Evolutionary conservation across 208 protist species (phyloP).

Genomic region (Hexamita inflata): DNA sequence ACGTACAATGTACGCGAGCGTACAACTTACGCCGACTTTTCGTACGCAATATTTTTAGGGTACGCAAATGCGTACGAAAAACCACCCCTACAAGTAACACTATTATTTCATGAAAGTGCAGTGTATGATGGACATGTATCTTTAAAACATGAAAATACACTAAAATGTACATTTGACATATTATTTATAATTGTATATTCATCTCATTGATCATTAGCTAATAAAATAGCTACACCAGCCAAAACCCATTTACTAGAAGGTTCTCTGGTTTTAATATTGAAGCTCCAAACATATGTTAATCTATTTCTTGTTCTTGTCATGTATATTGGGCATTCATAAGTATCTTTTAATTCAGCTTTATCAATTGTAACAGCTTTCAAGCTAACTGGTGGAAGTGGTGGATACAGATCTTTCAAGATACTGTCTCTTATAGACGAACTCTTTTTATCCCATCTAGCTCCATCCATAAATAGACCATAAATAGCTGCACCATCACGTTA

Average conservation of each 20-base stretch:
- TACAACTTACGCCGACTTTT: too few relatives aligned
- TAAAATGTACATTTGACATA: too few relatives aligned
- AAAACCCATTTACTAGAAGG: constrained; percentile 81
- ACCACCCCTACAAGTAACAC: too few relatives aligned
- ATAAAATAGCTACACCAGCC: constrained; percentile 76
- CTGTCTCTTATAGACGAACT: constrained; percentile 68
- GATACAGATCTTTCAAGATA: constrained; percentile 63
- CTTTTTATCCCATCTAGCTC: constrained; percentile 77
- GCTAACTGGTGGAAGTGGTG: constrained; percentile 56
- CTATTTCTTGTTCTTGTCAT: constrained; percentile 75
- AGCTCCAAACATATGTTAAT: constrained; percentile 77
- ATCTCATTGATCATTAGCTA: constrained; percentile 47
- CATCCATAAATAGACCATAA: constrained; percentile 80
- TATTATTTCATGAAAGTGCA: too few relatives aligned
- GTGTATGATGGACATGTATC: too few relatives aligned
- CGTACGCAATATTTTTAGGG: too few relatives aligned
- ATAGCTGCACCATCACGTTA: constrained; percentile 85
- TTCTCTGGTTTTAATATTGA: constrained; percentile 77
- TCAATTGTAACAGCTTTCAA: constrained; percentile 51
- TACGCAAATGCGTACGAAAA: too few relatives aligned
- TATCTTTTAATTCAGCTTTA: constrained; percentile 50
- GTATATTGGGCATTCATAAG: constrained; percentile 88
- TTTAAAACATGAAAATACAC: too few relatives aligned
- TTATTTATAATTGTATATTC: too few relatives aligned
- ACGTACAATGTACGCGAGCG: too few relatives aligned